Conservation (phyloP, 257 asterid species). For the Eucommia ulmoides region DNA sequence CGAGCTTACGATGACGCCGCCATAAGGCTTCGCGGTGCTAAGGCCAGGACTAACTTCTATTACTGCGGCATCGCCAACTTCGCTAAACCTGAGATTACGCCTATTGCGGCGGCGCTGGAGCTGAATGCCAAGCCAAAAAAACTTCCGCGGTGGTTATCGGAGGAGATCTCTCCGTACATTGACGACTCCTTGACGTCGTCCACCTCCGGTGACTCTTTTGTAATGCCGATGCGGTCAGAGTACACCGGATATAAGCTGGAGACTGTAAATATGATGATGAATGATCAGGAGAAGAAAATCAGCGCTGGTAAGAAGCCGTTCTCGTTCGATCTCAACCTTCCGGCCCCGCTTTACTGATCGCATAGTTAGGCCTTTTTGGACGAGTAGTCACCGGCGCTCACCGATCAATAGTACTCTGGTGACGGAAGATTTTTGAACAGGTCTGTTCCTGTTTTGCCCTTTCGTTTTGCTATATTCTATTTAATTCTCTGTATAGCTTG, state of each 20-base stretch:
- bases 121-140: background rate
- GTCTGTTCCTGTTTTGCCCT: background rate
- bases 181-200: constrained; percentile 8
- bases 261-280: constrained; percentile 20
- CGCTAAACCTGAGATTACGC: constrained; percentile 3
- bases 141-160: constrained; percentile 16
- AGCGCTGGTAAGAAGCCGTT: constrained; percentile 31
- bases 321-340: constrained; percentile 49
- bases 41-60: constrained; percentile 48
- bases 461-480: constrained; percentile 4
- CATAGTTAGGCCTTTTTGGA: constrained; percentile 1
- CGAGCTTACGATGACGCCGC: constrained; percentile 58
- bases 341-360: constrained; percentile 40
- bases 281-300: constrained; percentile 20
- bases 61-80: constrained; percentile 7
- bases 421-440: background rate
- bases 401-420: background rate
- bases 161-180: background rate
- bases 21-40: constrained; percentile 43
- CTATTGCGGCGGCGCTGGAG: constrained; percentile 1
- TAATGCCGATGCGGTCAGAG: constrained; percentile 16
- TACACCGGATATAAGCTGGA: constrained; percentile 30
- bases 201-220: constrained; percentile 7
- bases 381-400: background rate
- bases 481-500: background rate